A percentile compares a stretch with the other conserved stretches of the same genome.
Evolutionary conservation across 257 asterid genomes (phyloP).

Genomic region (Fraxinus anomala): DNA sequence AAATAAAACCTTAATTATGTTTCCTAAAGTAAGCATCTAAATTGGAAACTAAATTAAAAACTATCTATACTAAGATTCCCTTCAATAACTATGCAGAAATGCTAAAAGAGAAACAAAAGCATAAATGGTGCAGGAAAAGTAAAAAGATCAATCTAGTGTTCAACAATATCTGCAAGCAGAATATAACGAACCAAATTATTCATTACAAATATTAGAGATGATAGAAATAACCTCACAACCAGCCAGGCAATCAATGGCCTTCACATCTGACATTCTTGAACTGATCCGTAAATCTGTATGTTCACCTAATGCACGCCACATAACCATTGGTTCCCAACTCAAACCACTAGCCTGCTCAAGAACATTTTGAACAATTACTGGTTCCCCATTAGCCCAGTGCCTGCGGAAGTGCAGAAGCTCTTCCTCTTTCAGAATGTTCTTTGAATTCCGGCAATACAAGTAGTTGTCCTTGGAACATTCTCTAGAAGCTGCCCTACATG

Average conservation of each 20-base stretch:
- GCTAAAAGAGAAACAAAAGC: not conserved
- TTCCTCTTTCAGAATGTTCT: slow-evolving; percentile 46
- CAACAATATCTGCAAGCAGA: not conserved
- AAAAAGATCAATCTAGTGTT: not conserved
- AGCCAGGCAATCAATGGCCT: slow-evolving; percentile 87
- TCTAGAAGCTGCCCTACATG: slow-evolving; percentile 50
- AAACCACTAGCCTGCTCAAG: slow-evolving; percentile 72
- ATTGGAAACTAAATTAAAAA: too few species aligned
- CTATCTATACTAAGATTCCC: too few species aligned
- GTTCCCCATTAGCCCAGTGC: slow-evolving; percentile 92
- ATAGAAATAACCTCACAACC: slow-evolving; percentile 71
- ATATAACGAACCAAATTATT: slow-evolving; percentile 4
- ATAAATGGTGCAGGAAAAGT: not conserved
- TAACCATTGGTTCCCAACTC: slow-evolving; percentile 98
- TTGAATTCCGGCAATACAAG: slow-evolving; percentile 65
- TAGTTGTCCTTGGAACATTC: slow-evolving; percentile 49
- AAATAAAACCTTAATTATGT: too few species aligned
- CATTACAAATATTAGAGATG: slow-evolving; percentile 17
- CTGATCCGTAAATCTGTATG: slow-evolving; percentile 37
- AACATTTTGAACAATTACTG: slow-evolving; percentile 71
- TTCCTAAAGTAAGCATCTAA: too few species aligned
- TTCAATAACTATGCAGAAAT: slow-evolving; percentile 1
- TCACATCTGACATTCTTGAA: slow-evolving; percentile 64
- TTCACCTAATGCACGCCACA: slow-evolving; percentile 91
- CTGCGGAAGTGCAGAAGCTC: slow-evolving; percentile 61